Conservation (phyloP, 805 yeast species). For the Metschnikowia cubensis region DNA sequence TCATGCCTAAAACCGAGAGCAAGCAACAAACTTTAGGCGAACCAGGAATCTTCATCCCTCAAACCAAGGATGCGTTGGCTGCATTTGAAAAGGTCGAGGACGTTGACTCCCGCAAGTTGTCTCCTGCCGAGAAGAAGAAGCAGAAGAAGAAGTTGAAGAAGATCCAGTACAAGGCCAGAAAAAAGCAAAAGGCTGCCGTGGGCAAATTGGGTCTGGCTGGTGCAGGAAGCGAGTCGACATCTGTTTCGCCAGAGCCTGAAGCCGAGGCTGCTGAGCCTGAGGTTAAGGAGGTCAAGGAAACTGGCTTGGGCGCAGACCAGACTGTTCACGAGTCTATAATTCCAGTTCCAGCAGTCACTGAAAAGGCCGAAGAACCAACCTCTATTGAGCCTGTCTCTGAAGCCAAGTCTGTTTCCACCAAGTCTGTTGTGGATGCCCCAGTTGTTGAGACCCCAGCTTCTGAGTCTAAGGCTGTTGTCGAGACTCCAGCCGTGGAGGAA, state of each 20-base stretch:
- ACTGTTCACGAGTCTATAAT: background rate
- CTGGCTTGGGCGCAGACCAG: background rate
- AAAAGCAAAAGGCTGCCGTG: slow-evolving; percentile 29
- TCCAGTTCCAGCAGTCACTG: background rate
- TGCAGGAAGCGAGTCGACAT: slow-evolving; percentile 3
- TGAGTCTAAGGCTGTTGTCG: too few relatives aligned
- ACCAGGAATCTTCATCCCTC: slow-evolving; percentile 70
- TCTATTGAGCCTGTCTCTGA: background rate
- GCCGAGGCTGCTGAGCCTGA: background rate
- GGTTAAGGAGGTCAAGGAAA: background rate
- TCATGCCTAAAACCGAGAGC: slow-evolving; percentile 44
- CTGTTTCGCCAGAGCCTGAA: background rate
- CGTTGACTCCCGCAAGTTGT: slow-evolving; percentile 34
- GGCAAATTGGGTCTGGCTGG: background rate
- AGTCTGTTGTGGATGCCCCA: background rate
- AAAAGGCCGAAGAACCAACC: background rate
- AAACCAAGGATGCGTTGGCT: slow-evolving; percentile 56
- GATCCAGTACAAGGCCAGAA: slow-evolving; percentile 40
- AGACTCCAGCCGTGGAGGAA: background rate
- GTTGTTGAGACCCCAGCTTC: background rate
- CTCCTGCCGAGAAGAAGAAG: slow-evolving; percentile 26
- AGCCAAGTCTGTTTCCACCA: too few relatives aligned
- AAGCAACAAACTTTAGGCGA: slow-evolving; percentile 52
- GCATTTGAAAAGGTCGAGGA: slow-evolving; percentile 59
- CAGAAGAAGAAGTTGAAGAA: slow-evolving; percentile 44